These are phyloP conservation scores for Saccharomycopsis capsularis DNA, from an alignment of 805 yeast species.

Conservation along the genomic window DNA sequence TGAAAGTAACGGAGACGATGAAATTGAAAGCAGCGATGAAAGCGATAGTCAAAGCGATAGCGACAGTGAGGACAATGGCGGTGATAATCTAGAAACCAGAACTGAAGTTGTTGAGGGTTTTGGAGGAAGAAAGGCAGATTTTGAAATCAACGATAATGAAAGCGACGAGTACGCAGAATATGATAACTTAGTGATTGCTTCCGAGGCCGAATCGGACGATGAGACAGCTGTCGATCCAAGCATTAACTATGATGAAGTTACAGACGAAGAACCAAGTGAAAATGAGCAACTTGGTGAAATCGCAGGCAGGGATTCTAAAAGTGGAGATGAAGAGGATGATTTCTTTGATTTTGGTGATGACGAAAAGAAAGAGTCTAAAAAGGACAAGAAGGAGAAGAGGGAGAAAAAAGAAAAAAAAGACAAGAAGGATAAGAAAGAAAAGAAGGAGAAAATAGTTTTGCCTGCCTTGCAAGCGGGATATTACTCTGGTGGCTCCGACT, in stretches of 20 bases:
- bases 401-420: constrained; percentile 23
- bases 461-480: constrained; percentile 79
- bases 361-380: constrained; percentile 18
- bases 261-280: constrained; percentile 57
- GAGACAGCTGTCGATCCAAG: constrained; percentile 28
- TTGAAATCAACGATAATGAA: constrained; percentile 22
- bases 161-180: constrained; percentile 26
- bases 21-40: constrained; percentile 9
- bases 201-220: constrained; percentile 38
- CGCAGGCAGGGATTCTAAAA: constrained; percentile 22
- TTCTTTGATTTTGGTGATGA: constrained; percentile 31
- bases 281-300: constrained; percentile 27
- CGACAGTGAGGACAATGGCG: constrained; percentile 14
- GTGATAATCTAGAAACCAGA: constrained; percentile 5
- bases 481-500: constrained; percentile 77
- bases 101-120: constrained; percentile 6
- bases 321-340: constrained; percentile 34
- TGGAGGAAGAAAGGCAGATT: constrained; percentile 20
- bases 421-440: constrained; percentile 26
- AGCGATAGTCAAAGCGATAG: constrained; percentile 22
- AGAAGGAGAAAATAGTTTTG: constrained; percentile 34
- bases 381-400: constrained; percentile 6
- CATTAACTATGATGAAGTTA: constrained; percentile 49
- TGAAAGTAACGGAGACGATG: constrained; percentile 23
- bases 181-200: constrained; percentile 37